Evolutionary conservation across 805 yeast genomes (phyloP), one percentile per base, ranked within the genome.

Genomic region (Candida montana): DNA sequence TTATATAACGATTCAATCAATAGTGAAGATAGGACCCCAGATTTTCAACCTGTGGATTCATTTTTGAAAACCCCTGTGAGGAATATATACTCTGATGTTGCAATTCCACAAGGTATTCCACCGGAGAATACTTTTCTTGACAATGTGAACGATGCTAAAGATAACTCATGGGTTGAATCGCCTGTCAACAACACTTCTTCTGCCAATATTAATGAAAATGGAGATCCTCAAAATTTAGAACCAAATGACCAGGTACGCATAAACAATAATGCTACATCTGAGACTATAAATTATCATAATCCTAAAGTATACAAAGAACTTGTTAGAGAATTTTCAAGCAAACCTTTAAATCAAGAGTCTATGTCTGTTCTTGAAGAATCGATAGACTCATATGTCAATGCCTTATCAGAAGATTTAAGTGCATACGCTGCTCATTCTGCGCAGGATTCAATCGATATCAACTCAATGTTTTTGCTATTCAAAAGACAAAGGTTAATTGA

Each of bases 341-440:
- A 43, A 26, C 43, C 46, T 9, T 19, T 55, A 2, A 40, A 49
- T 2, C 40, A 39, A 6, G 60, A 55, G n/a, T 53, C 59, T 3
- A 11, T 48, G 3, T 46, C 51, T 1, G 47, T 54, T 1, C 19
- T 66, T 2, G 27, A 47, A 7, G 49, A 50, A 3, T 56, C 60
- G 2, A 53, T 65, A 3, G 50, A 57, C 3, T 33, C 33, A 16
- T 67, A 52, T 44, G 54, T 67, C 30, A 55, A 52, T 18, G 62
- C 57, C 29, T 37, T 52, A 2, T 27, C 58, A 1, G 45, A 44
- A 2, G 69, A 62, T 40, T 40, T 67, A 5, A 39, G 42, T 1
- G 58, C 62, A 0, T 67, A 64, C 35, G 52, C 69, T 0, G 47
- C 48, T 2, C 71, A 67, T 43, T 56, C 65, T 1, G 48, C 44